phyloP scores from a whole-genome alignment of 2,329 filamentous ascomycete genomes.

The Zarea fungicola region DNA sequence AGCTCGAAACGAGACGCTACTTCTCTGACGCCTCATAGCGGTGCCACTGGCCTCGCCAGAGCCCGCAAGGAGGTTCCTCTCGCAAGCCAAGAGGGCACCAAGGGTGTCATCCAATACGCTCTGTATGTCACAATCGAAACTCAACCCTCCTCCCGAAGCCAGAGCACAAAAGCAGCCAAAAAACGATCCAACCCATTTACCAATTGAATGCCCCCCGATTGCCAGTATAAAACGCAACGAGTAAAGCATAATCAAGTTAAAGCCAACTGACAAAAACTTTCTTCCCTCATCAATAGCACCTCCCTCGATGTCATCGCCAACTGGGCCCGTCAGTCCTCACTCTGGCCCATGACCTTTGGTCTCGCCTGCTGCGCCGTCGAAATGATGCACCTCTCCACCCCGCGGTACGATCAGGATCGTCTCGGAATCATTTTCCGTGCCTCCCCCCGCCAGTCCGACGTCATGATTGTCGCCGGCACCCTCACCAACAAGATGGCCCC shows the following conservation, averaged over 20 bases:
- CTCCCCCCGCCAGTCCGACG: slow-evolving; percentile 80
- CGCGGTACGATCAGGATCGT: slow-evolving; percentile 84
- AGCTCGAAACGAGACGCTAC: slow-evolving; percentile 61
- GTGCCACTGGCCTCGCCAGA: slow-evolving; percentile 48
- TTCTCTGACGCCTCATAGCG: slow-evolving; percentile 47
- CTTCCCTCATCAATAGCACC: slow-evolving; percentile 47
- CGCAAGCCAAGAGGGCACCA: slow-evolving; percentile 71
- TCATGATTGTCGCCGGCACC: slow-evolving; percentile 91
- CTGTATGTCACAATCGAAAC: slow-evolving; percentile 71
- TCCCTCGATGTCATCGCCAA: slow-evolving; percentile 75
- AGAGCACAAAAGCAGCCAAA: too few relatives aligned
- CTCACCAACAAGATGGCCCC: slow-evolving; percentile 96
- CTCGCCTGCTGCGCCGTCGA: slow-evolving; percentile 86
- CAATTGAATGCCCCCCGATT: too few relatives aligned
- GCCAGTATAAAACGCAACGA: too few relatives aligned
- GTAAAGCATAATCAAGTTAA: too few relatives aligned
- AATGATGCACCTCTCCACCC: slow-evolving; percentile 89
- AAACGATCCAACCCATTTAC: not conserved
- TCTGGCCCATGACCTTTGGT: slow-evolving; percentile 87
- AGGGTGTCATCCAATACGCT: slow-evolving; percentile 78
- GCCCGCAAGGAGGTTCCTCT: slow-evolving; percentile 68
- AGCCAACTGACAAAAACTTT: too few relatives aligned
- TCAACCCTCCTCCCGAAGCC: too few relatives aligned
- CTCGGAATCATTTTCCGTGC: slow-evolving; percentile 88
- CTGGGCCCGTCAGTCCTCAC: slow-evolving; percentile 77